Base-by-base conservation (phyloP, 2,329 filamentous ascomycete genomes). In the Fusarium floridanum region DNA sequence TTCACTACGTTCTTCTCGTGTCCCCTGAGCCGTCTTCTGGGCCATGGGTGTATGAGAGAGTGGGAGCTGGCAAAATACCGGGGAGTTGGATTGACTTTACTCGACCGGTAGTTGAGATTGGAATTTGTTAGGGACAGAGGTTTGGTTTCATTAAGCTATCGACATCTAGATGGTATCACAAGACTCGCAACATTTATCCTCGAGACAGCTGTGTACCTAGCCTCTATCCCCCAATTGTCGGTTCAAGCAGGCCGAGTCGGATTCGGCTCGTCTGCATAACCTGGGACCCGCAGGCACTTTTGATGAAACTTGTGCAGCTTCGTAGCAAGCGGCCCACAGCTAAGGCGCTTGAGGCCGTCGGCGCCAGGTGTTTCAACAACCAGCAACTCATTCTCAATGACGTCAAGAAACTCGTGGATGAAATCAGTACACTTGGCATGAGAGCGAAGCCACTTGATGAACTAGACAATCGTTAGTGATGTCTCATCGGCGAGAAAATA, bases 401-500 rank as follows among this genome's bases (percentile, higher is more conserved):
- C 20, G 12, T 71, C 56, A 1, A 71, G 27, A 11, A 71, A 68
- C 1, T 71, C 61, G 10, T 57, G 56, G 2, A 71, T 17, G n/a
- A 68, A 71, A 3, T 62, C 55, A 17, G 37, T 61, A 16, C 68
- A 71, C 14, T 62, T 65, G 3, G 61, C 27, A 5, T 39, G n/a
- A 6, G 27, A 16, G 6, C 50, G 65, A 10, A 62, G 29, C 9
- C 27, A 20, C 2, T n/a, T 8, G 24, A 71, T 62, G 1, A 68
- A 68, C 68, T 71, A n/a, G 11, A 27, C 5, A 6, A 17, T 12
- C 12, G 24, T 70, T 17, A 70, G 67, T 20, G 7, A 14, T 22
- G 2, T 6, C 20, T 14, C 3, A 45, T 22, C 11, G 6, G 5
- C 9, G 20, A 12, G 20, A 14, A 45, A 45, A 22, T 6, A 20